Conservation (phyloP, 352 stramenopile species). For the Globisporangium polare region DNA sequence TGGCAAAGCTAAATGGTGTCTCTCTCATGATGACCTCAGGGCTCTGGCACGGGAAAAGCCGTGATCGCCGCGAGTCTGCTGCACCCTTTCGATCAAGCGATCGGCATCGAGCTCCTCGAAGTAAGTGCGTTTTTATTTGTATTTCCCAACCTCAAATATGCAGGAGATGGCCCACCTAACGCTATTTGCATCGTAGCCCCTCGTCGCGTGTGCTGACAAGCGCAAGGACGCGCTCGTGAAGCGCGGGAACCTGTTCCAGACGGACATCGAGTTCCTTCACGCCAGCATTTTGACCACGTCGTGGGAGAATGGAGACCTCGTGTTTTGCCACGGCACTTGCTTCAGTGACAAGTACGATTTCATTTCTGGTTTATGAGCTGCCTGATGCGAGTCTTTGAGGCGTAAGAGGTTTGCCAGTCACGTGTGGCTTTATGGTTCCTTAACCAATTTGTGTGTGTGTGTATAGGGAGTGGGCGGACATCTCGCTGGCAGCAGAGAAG, state of each 20-base stretch:
- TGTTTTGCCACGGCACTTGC: slow-evolving; percentile 85
- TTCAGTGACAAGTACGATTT: slow-evolving; percentile 72
- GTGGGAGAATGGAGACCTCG: slow-evolving; percentile 73
- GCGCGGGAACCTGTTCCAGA: slow-evolving; percentile 22
- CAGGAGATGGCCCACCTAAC: too few relatives aligned
- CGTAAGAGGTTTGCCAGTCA: background rate
- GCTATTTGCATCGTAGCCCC: slow-evolving; percentile 27
- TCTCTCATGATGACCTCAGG: slow-evolving; percentile 26
- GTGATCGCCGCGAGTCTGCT: slow-evolving; percentile 74
- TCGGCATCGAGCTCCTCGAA: slow-evolving; percentile 78
- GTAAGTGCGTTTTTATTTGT: slow-evolving; percentile 16
- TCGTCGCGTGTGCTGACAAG: slow-evolving; percentile 75
- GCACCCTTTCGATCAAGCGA: slow-evolving; percentile 79
- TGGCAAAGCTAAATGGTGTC: background rate
- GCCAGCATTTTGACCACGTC: slow-evolving; percentile 56
- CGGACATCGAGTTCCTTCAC: slow-evolving; percentile 75
- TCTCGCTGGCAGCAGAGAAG: slow-evolving; percentile 74
- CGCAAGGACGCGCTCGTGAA: slow-evolving; percentile 53
- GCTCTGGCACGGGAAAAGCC: slow-evolving; percentile 77
- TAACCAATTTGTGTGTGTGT: background rate
- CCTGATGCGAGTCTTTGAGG: background rate
- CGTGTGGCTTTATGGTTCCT: background rate
- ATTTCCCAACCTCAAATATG: background rate
- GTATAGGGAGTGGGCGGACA: slow-evolving; percentile 68
- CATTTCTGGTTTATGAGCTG: background rate